Base-by-base conservation (phyloP, 1,139 yeast species). In the Kodamaea arcana region DNA sequence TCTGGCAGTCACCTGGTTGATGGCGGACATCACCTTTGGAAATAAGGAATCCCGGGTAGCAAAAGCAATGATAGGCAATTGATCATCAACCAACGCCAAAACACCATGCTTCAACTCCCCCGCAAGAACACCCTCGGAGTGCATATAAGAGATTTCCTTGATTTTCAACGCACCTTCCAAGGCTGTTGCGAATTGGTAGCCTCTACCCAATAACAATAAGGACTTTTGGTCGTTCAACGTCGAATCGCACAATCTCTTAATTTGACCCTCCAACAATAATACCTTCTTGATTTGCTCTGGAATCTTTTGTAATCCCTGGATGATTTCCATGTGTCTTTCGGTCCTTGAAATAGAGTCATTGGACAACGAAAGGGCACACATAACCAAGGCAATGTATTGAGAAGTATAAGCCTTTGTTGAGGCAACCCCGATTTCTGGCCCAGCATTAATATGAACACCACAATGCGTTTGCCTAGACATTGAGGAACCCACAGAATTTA, bases 331-430 rank as follows among this genome's bases (percentile, higher is more conserved):
- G 56, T 92, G 94, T 62, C 98, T 86, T 33, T 68, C 70, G 30
- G 69, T 59, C 65, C 75, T 79, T 28, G 95, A 83, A 36, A 88
- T 77, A 38, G 94, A 78, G 62, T 94, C 97, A 56, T 88, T 95
- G 9, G 97, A 84, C 48, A 94, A 75, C 15, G 94, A 87, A 41
- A 94, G 75, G 1, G 98, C 98, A 69, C 92, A 77, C 97, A 94
- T 87, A 6, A 92, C 97, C 50, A 94, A 73, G 1, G 98, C 98
- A 64, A 94, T 88, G 62, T 82, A 94, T 65, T 94, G 99, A 17
- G 98, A 94, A 13, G 99, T 92, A 68, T 94, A 94, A 18, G 98
- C 98, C 69, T 94, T 94, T 33, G 99, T 94, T n/a, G 97, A 88
- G 10, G 98, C 99, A 51, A 94, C 99, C 61, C 98, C 98, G 48